Evolutionary conservation across 306 rosid genomes (phyloP), one percentile per base, ranked within the genome.

Genomic region (Adenanthera pavonina): DNA sequence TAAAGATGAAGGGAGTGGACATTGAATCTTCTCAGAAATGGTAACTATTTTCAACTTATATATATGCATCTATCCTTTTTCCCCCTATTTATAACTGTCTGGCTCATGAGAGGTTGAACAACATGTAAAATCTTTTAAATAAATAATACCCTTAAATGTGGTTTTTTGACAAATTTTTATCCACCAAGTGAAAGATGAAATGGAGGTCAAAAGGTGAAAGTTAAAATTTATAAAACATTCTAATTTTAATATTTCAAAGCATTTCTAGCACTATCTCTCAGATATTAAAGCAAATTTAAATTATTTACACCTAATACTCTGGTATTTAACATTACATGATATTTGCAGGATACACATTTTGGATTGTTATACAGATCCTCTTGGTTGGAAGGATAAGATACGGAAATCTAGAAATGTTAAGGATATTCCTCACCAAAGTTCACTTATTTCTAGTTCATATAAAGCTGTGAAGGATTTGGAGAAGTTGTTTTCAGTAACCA

Each of bases 331-430:
- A 47, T 53, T 61, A 16, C 65, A 11, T 75, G 78, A 69, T 77
- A 38, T 60, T 84, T 88, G 69, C 92, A 92, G 99, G 97, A 82
- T 95, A 88, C 92, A 72, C 71, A 81, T 95, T 84, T 89, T 95
- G 90, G 99, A 95, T 89, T 95, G 97, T 88, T 95, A 91, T 84
- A 85, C 97, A 3, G 99, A 95, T 86, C 97, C 99, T 84, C 97
- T 93, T 70, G 99, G 95, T 77, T 95, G 99, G 99, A 95, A 91
- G 83, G 90, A 90, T 20, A 86, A 72, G 79, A 74, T 80, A 36
- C 48, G 69, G 80, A 86, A 85, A 77, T 69, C 90, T 78, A 89
- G 72, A 80, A 77, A 72, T 60, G 52, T 44, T 49, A 60, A 17
- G 3, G 80, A 81, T 57, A 5, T 68, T 85, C 68, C 89, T 64